Evolutionary conservation across 1,139 yeast species (phyloP).

Genomic region (Geotrichum reessii): DNA sequence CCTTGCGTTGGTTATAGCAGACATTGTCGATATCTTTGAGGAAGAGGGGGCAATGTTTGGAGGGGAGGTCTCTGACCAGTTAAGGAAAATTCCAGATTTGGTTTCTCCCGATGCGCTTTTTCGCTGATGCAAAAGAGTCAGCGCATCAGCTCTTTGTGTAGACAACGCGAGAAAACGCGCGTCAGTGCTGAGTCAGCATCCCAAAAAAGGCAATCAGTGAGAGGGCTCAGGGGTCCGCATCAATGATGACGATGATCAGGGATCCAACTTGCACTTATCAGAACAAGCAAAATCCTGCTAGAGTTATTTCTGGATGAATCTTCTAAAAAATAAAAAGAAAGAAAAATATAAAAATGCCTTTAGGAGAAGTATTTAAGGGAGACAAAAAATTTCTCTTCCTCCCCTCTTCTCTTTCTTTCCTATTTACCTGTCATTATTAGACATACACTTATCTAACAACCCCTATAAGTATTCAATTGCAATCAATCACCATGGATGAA

Average conservation of each 20-base stretch:
- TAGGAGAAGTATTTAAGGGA: neutral
- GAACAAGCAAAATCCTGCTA: too few species aligned
- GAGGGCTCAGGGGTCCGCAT: neutral
- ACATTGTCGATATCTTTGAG: neutral
- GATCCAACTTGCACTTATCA: neutral
- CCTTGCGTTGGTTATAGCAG: neutral
- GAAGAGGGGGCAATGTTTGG: neutral
- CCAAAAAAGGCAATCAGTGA: neutral
- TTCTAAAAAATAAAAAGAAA: too few species aligned
- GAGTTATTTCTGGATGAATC: too few species aligned
- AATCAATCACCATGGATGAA: slow-evolving; percentile 63
- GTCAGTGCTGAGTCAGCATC: neutral
- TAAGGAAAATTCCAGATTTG: too few species aligned
- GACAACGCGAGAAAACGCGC: neutral
- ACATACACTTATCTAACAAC: neutral
- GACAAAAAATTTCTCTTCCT: neutral
- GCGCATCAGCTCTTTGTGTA: neutral
- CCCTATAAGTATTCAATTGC: neutral
- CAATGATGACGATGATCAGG: neutral
- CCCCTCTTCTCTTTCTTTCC: neutral
- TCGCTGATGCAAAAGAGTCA: neutral
- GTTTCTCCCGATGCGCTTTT: too few species aligned
- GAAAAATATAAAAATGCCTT: neutral
- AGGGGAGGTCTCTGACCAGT: neutral
- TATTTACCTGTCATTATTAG: neutral